Evolutionary conservation across 768 basidiomycete species (phyloP).

Genomic region (Naganishia vaughanmartiniae): DNA sequence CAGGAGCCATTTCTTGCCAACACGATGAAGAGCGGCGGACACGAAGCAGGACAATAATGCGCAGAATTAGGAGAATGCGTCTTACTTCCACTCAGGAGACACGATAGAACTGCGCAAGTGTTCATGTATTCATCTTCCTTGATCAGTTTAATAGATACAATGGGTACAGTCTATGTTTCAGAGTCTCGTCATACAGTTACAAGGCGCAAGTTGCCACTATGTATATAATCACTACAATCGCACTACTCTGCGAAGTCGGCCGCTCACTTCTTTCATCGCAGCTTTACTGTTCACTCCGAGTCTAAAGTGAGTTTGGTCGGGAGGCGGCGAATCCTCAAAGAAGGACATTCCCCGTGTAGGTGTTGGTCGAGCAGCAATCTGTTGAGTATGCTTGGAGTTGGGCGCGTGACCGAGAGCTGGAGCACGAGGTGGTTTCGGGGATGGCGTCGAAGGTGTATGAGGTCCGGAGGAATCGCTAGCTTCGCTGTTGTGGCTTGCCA

Average conservation of each 20-base stretch:
- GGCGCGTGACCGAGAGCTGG: neutral
- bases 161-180: neutral
- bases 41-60: too few species aligned
- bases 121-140: neutral
- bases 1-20: conserved; percentile 25
- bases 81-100: too few species aligned
- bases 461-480: neutral
- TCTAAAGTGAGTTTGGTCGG: conserved; percentile 16
- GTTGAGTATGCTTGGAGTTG: neutral
- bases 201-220: too few species aligned
- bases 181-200: neutral
- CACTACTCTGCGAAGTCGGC: conserved; percentile 2
- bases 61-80: too few species aligned
- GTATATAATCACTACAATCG: conserved; percentile 8
- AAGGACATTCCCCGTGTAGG: conserved; percentile 1
- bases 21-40: neutral
- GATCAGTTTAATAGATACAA: neutral
- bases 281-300: conserved; percentile 4
- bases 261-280: conserved; percentile 5
- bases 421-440: neutral
- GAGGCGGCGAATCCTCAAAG: conserved; percentile 16
- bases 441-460: conserved; percentile 10
- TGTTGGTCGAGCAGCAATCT: neutral
- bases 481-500: too few species aligned
- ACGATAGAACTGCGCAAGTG: too few species aligned